These are phyloP conservation scores for Crithidia acanthocephali DNA, from an alignment of 208 protist species.

Conservation along the genomic window DNA sequence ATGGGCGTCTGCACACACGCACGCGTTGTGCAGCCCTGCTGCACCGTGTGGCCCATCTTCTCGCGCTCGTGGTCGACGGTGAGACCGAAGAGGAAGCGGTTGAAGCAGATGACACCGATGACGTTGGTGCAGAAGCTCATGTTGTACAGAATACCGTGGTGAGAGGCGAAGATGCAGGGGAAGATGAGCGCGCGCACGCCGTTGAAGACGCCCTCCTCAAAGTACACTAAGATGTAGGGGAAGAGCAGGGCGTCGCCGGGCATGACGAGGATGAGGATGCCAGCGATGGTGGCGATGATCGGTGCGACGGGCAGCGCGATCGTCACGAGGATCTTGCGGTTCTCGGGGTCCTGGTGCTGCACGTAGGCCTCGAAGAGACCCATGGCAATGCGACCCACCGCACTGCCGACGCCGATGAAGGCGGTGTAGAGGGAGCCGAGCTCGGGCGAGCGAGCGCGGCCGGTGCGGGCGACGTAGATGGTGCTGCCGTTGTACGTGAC, in stretches of 20 bases:
- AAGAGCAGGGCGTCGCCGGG: constrained; percentile 60
- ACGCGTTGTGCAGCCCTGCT: constrained; percentile 40
- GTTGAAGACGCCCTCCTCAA: constrained; percentile 69
- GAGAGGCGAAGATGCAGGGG: constrained; percentile 50
- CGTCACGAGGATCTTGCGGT: constrained; percentile 58
- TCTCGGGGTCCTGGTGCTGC: constrained; percentile 53
- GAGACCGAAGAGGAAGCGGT: constrained; percentile 69
- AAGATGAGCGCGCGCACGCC: constrained; percentile 66
- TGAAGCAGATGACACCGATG: constrained; percentile 70
- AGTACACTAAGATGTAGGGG: constrained; percentile 74
- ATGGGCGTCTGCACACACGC: constrained; percentile 53
- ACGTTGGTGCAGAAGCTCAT: constrained; percentile 63
- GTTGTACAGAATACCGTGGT: constrained; percentile 71
- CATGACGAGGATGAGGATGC: constrained; percentile 64
- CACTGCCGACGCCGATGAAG: constrained; percentile 66
- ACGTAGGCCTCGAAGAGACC: constrained; percentile 73
- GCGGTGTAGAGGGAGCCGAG: constrained; percentile 68
- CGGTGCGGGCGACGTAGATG: constrained; percentile 66
- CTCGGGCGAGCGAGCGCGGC: constrained; percentile 36
- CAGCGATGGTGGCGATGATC: constrained; percentile 54
- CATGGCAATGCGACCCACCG: constrained; percentile 57
- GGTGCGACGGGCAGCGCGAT: constrained; percentile 49
- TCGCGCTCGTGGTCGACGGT: constrained; percentile 57
- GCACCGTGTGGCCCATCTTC: constrained; percentile 41
- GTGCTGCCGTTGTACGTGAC: constrained; percentile 72